A percentile compares a stretch with the other conserved stretches of the same genome.
phyloP scores from a whole-genome alignment of 2,329 filamentous ascomycete genomes.

The Huntiella abstrusa region DNA sequence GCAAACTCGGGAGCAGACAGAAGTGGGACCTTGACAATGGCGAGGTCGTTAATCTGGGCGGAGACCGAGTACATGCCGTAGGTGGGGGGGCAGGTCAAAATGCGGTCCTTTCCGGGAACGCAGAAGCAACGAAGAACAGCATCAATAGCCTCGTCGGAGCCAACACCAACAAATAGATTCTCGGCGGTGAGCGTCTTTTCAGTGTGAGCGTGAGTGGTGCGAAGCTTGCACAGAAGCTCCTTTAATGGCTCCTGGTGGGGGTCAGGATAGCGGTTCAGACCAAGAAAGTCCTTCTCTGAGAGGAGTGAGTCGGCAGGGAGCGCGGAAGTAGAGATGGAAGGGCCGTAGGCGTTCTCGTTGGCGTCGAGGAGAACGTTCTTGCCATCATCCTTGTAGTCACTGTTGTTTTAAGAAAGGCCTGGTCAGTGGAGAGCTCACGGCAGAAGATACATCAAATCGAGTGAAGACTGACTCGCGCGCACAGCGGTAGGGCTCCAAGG shows the following conservation, averaged over 20 bases:
- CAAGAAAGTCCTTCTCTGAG: slow-evolving; percentile 47
- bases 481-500: slow-evolving; percentile 61
- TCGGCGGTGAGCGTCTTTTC: slow-evolving; percentile 52
- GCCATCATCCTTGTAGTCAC: slow-evolving; percentile 97
- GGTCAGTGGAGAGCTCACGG: background rate
- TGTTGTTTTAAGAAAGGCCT: slow-evolving; percentile 18
- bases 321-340: slow-evolving; percentile 42
- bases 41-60: slow-evolving; percentile 82
- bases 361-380: slow-evolving; percentile 91
- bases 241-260: slow-evolving; percentile 84
- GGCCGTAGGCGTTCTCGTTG: slow-evolving; percentile 93
- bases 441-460: slow-evolving; percentile 9
- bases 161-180: slow-evolving; percentile 86
- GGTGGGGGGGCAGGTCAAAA: slow-evolving; percentile 86
- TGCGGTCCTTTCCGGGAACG: slow-evolving; percentile 66
- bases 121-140: slow-evolving; percentile 88
- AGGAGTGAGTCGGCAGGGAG: slow-evolving; percentile 19
- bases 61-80: slow-evolving; percentile 98
- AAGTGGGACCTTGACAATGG: slow-evolving; percentile 70
- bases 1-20: slow-evolving; percentile 52
- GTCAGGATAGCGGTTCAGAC: slow-evolving; percentile 87
- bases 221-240: slow-evolving; percentile 64
- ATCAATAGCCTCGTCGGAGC: slow-evolving; percentile 93
- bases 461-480: slow-evolving; percentile 49
- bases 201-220: slow-evolving; percentile 73